Conservation (phyloP, 2,329 filamentous ascomycete species). For the Claviceps cyperi region DNA sequence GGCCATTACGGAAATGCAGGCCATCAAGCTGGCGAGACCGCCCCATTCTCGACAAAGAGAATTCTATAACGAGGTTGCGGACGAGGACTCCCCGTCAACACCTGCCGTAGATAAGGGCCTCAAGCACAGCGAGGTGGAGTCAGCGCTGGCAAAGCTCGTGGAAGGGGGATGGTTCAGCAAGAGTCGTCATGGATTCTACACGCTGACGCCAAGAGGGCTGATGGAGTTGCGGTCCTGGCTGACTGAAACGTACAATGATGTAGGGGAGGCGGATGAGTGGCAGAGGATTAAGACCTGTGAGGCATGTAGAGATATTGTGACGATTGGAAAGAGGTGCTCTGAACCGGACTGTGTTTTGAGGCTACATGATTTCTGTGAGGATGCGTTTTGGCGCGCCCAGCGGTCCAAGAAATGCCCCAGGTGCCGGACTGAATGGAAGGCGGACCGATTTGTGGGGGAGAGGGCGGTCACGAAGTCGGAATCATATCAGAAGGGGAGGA, state of each 20-base stretch:
- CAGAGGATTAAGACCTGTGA: constrained; percentile 75
- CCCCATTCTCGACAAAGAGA: constrained; percentile 27
- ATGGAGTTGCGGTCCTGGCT: constrained; percentile 80
- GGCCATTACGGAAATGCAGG: constrained; percentile 68
- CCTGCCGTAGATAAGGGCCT: constrained; percentile 37
- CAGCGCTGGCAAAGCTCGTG: constrained; percentile 53
- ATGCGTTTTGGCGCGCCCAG: constrained; percentile 56
- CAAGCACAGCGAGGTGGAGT: constrained; percentile 65
- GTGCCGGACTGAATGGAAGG: constrained; percentile 38
- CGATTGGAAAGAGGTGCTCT: constrained; percentile 63
- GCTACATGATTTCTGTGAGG: constrained; percentile 63
- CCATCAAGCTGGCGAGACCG: constrained; percentile 48
- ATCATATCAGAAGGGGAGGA: constrained; percentile 30
- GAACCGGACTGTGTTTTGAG: constrained; percentile 53
- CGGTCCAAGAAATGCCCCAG: constrained; percentile 49
- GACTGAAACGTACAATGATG: constrained; percentile 78
- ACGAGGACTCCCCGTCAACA: constrained; percentile 13
- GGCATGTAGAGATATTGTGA: constrained; percentile 82
- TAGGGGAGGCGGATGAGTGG: constrained; percentile 42
- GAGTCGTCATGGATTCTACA: constrained; percentile 58
- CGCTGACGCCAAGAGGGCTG: constrained; percentile 59
- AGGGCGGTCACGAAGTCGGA: constrained; percentile 40
- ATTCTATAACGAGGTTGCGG: constrained; percentile 19
- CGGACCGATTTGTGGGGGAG: constrained; percentile 38
- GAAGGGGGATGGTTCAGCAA: constrained; percentile 75